phyloP scores from a whole-genome alignment of 2,329 filamentous ascomycete species.

The Scortechinia acanthostroma region DNA sequence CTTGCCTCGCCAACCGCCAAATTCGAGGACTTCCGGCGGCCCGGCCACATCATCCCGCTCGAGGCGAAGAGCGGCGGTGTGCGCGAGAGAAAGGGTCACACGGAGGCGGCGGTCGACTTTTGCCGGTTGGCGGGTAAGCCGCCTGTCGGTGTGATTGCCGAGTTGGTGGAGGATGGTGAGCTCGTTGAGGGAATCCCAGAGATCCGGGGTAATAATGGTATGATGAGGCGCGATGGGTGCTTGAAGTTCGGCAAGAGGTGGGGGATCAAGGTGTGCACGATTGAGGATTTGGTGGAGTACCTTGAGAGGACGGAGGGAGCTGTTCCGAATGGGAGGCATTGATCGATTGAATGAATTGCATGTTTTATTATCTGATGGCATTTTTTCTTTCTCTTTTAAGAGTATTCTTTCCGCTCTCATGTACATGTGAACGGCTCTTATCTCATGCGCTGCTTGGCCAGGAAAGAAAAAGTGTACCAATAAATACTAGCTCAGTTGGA shows the following conservation, averaged over 20 bases:
- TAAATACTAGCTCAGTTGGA: too few relatives aligned
- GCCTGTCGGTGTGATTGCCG: conserved; percentile 51
- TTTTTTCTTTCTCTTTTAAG: too few relatives aligned
- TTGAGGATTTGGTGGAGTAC: conserved; percentile 54
- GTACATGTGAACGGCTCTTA: too few relatives aligned
- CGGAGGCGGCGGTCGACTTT: conserved; percentile 58
- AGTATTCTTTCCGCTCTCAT: too few relatives aligned
- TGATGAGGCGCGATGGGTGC: conserved; percentile 59
- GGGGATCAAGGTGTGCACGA: conserved; percentile 58
- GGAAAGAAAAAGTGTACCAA: too few relatives aligned
- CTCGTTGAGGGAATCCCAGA: conserved; percentile 38
- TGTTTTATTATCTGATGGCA: too few relatives aligned
- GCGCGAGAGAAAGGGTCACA: conserved; percentile 48
- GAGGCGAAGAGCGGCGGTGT: conserved; percentile 51
- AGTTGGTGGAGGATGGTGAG: conserved; percentile 52
- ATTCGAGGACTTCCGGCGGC: conserved; percentile 41
- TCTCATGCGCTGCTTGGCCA: too few relatives aligned
- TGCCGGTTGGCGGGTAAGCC: conserved; percentile 48
- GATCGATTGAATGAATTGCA: too few relatives aligned
- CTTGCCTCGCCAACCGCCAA: conserved; percentile 40
- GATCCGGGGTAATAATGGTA: conserved; percentile 39
- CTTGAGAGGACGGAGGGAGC: conserved; percentile 40
- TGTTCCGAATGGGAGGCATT: not conserved
- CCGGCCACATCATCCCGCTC: conserved; percentile 56
- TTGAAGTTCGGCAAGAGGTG: conserved; percentile 52